phyloP scores from a whole-genome alignment of 805 yeast species.

The Kuraishia floccosa region DNA sequence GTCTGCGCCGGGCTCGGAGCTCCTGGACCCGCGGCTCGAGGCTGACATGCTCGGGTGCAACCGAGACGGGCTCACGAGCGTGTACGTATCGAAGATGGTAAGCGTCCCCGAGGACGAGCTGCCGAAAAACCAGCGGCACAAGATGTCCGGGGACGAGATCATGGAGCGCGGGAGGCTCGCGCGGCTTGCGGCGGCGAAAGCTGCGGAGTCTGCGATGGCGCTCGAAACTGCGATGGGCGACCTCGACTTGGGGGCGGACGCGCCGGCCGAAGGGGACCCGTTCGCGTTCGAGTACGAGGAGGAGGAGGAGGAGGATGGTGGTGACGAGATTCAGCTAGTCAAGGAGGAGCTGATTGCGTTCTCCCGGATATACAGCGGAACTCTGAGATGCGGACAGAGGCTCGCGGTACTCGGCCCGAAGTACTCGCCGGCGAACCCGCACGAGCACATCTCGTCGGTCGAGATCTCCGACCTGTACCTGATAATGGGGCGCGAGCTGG shows the following conservation, averaged over 20 bases:
- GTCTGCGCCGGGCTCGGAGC: conserved; percentile 37
- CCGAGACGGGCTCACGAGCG: conserved; percentile 50
- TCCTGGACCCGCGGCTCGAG: conserved; percentile 36
- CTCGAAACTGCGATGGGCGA: conserved; percentile 6
- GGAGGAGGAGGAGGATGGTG: conserved; percentile 33
- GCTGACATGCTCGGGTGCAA: conserved; percentile 59
- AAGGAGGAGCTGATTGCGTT: conserved; percentile 75
- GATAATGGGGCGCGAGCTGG: conserved; percentile 87
- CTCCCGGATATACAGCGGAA: conserved; percentile 83
- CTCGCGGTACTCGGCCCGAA: conserved; percentile 78
- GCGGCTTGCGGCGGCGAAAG: conserved; percentile 55
- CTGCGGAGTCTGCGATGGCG: conserved; percentile 25
- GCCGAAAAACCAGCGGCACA: conserved; percentile 40
- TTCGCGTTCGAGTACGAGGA: conserved; percentile 39
- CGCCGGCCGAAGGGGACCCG: conserved; percentile 23
- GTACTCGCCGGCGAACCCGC: conserved; percentile 56
- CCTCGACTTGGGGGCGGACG: conserved; percentile 10
- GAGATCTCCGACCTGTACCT: conserved; percentile 62
- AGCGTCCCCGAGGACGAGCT: conserved; percentile 77
- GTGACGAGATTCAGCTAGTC: conserved; percentile 23
- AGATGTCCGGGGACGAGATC: conserved; percentile 41
- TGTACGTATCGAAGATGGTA: conserved; percentile 82
- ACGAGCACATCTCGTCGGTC: conserved; percentile 42
- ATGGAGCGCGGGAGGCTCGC: conserved; percentile 54
- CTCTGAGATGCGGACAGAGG: conserved; percentile 62